Evolutionary conservation across 2,329 filamentous ascomycete species (phyloP).

Genomic region (Emmonsiellopsis sp.): DNA sequence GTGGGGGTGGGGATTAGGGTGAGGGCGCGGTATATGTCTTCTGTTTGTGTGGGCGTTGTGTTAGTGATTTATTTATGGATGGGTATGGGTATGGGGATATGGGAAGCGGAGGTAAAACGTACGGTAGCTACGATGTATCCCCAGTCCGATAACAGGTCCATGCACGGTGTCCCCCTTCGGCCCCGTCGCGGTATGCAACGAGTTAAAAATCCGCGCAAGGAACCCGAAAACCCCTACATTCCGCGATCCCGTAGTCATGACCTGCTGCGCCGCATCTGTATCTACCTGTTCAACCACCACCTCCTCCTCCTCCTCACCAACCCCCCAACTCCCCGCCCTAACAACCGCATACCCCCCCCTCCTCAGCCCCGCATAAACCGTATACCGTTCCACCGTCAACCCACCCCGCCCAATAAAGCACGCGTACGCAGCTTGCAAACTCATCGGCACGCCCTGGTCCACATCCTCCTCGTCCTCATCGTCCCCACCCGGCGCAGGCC

Average conservation of each 20-base stretch:
- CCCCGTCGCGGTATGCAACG: slow-evolving; percentile 19
- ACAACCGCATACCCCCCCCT: slow-evolving; percentile 72
- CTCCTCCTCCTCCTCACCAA: slow-evolving; percentile 19
- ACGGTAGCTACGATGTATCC: slow-evolving; percentile 47
- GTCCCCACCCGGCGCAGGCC: slow-evolving; percentile 46
- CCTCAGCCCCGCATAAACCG: slow-evolving; percentile 78
- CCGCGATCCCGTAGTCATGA: background rate
- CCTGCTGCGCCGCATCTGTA: background rate
- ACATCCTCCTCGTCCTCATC: slow-evolving; percentile 35
- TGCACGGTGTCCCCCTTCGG: slow-evolving; percentile 21
- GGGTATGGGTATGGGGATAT: background rate
- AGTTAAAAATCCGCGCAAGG: slow-evolving; percentile 23
- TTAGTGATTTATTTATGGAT: slow-evolving; percentile 9
- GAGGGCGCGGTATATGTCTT: slow-evolving; percentile 65
- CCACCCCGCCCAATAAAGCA: slow-evolving; percentile 63
- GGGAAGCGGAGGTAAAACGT: slow-evolving; percentile 10
- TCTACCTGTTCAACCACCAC: no score
- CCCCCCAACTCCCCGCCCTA: slow-evolving; percentile 52
- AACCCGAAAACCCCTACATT: slow-evolving; percentile 21
- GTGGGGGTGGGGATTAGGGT: slow-evolving; percentile 54
- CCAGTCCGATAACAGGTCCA: slow-evolving; percentile 43
- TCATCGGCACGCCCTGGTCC: slow-evolving; percentile 68
- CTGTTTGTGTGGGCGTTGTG: slow-evolving; percentile 52
- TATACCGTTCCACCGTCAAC: slow-evolving; percentile 67
- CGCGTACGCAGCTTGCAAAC: slow-evolving; percentile 81